phyloP scores from a whole-genome alignment of 179 eudicot genomes.

The Carnegiea gigantea region DNA sequence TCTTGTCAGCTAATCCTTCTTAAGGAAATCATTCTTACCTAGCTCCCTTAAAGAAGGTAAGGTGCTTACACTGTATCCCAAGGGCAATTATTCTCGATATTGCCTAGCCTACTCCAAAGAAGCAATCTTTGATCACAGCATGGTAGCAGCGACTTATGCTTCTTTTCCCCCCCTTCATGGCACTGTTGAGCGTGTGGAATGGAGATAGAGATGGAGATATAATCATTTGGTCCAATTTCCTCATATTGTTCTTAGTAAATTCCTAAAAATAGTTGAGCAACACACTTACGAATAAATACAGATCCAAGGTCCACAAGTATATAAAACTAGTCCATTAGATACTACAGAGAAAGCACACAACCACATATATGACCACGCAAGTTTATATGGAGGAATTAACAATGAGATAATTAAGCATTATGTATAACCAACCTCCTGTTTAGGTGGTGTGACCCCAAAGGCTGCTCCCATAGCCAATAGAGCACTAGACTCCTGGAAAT shows the following conservation, averaged over 20 bases:
- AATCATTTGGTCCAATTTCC: background rate
- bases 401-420: background rate
- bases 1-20: background rate
- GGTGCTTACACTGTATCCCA: background rate
- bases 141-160: background rate
- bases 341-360: background rate
- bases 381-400: background rate
- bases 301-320: background rate
- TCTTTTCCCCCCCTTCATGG: background rate
- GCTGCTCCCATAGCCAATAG: conserved; percentile 93
- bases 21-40: background rate
- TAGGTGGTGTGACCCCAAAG: conserved; percentile 70
- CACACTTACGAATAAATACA: background rate
- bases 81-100: background rate
- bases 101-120: background rate
- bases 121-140: background rate
- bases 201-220: background rate
- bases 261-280: background rate
- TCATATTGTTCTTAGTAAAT: background rate
- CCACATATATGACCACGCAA: background rate
- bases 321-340: background rate
- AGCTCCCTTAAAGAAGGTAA: background rate
- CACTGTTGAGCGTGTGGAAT: background rate
- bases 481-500: conserved; percentile 80
- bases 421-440: conserved; percentile 42